phyloP scores from a whole-genome alignment of 768 basidiomycete genomes.

The Agaricus subrufescens region DNA sequence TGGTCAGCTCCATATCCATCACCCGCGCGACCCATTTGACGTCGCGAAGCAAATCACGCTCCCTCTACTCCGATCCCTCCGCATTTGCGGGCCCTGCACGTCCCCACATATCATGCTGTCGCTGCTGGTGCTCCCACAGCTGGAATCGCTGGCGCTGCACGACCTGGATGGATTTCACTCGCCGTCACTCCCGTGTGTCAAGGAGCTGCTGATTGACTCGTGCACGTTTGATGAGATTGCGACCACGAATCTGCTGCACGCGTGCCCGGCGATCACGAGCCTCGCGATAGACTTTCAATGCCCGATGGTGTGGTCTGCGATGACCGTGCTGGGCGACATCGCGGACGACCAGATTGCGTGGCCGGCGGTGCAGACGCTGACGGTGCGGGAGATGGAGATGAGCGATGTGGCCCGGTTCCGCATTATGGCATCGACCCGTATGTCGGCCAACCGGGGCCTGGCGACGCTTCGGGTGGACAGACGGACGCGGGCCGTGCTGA shows the following conservation, averaged over 20 bases:
- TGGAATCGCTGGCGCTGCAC: conserved; percentile 31
- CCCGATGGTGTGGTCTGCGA: conserved; percentile 25
- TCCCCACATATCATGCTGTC: conserved; percentile 29
- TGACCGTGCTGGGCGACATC: not conserved
- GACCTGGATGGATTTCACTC: conserved; percentile 30
- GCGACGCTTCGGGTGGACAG: conserved; percentile 29
- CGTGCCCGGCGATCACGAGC: conserved; percentile 29
- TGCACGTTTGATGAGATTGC: conserved; percentile 30
- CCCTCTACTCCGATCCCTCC: conserved; percentile 32
- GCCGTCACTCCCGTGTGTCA: conserved; percentile 26
- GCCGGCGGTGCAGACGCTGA: conserved; percentile 30
- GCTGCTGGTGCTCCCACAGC: conserved; percentile 29
- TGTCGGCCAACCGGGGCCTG: conserved; percentile 2
- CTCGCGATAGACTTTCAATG: conserved; percentile 31
- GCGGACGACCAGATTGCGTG: conserved; percentile 19
- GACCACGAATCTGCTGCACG: conserved; percentile 24
- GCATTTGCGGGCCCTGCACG: conserved; percentile 32
- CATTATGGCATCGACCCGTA: conserved; percentile 23
- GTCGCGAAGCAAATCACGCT: conserved; percentile 25
- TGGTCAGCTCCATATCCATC: conserved; percentile 31
- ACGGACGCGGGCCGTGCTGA: conserved; percentile 30
- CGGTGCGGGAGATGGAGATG: conserved; percentile 26
- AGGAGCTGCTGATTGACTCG: conserved; percentile 25
- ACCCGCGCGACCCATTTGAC: conserved; percentile 26
- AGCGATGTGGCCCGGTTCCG: conserved; percentile 27